Conservation (phyloP, 2,329 filamentous ascomycete genomes). For the Exophiala aquamarina region DNA sequence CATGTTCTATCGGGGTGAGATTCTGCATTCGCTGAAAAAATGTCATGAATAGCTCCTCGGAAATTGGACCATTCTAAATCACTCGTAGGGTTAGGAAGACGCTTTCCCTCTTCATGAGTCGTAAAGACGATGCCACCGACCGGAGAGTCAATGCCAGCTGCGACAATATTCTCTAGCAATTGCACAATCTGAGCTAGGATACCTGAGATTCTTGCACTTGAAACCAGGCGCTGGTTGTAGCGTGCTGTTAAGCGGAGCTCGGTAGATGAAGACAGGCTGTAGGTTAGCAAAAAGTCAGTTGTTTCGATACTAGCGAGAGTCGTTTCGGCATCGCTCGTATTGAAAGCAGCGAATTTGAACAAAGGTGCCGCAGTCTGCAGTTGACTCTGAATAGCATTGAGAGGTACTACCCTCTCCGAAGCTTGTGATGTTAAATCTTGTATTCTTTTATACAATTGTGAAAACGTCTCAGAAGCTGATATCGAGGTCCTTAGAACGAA, state of each 20-base stretch:
- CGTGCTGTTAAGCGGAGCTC: slow-evolving; percentile 39
- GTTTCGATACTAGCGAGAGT: slow-evolving; percentile 45
- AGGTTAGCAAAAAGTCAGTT: slow-evolving; percentile 42
- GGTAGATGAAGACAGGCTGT: slow-evolving; percentile 31
- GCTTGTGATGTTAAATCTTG: slow-evolving; percentile 28
- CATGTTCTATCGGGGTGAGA: slow-evolving; percentile 68
- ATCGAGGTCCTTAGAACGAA: slow-evolving; percentile 47
- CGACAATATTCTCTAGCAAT: slow-evolving; percentile 42
- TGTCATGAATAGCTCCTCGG: slow-evolving; percentile 46
- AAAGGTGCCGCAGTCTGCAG: slow-evolving; percentile 36
- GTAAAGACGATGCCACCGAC: slow-evolving; percentile 46
- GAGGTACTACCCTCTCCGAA: slow-evolving; percentile 10
- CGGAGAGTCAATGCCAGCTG: slow-evolving; percentile 37
- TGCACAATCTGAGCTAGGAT: slow-evolving; percentile 45
- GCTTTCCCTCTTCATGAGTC: slow-evolving; percentile 19
- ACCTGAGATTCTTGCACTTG: slow-evolving; percentile 43
- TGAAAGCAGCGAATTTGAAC: slow-evolving; percentile 50
- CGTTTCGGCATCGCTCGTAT: slow-evolving; percentile 38
- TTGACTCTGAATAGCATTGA: slow-evolving; percentile 17
- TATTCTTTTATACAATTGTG: slow-evolving; percentile 40
- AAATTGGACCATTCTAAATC: slow-evolving; percentile 48
- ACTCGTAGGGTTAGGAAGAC: slow-evolving; percentile 44
- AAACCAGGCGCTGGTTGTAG: slow-evolving; percentile 48
- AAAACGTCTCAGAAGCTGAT: slow-evolving; percentile 41
- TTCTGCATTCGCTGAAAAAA: slow-evolving; percentile 53